A percentile compares a stretch with the other conserved stretches of the same genome.
Evolutionary conservation across 768 basidiomycete genomes (phyloP).

Genomic region (Chalciporus pseudorubinellus): DNA sequence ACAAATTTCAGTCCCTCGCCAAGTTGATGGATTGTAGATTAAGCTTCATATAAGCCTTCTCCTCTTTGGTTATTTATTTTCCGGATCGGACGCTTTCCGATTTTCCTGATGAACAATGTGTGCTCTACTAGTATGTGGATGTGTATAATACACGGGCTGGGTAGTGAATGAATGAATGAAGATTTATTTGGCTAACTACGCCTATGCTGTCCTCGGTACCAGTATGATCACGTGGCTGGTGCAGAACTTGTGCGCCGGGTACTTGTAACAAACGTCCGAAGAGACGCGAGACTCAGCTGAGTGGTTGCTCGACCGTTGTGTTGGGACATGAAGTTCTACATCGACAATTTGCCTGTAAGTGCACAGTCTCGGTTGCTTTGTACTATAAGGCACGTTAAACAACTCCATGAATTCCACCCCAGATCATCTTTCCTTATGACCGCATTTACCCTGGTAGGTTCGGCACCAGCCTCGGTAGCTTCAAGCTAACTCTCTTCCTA

Average conservation of each 20-base stretch:
- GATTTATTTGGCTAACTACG: too few relatives aligned
- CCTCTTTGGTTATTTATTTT: not conserved
- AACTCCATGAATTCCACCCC: not conserved
- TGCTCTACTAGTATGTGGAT: not conserved
- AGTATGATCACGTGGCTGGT: too few relatives aligned
- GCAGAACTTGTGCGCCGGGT: too few relatives aligned
- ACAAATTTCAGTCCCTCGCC: not conserved
- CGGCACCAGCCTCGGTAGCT: not conserved
- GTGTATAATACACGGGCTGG: not conserved
- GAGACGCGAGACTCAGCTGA: too few relatives aligned
- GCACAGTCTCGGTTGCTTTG: conserved; percentile 13
- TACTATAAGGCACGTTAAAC: not conserved
- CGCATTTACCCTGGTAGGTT: conserved; percentile 88
- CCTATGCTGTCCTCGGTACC: too few relatives aligned
- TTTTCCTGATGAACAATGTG: not conserved
- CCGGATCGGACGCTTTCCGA: not conserved
- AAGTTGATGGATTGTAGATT: not conserved
- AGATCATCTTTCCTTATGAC: conserved; percentile 93
- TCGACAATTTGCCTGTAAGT: conserved; percentile 74
- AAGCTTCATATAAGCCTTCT: not conserved
- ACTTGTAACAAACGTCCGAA: too few relatives aligned
- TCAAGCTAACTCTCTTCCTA: conserved; percentile 29
- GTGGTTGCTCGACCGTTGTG: not conserved
- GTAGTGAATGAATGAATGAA: too few relatives aligned
- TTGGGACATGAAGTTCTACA: conserved; percentile 70